These are phyloP conservation scores for Hordeum marinum DNA, from an alignment of 176 grass and related monocot species.

Conservation along the genomic window DNA sequence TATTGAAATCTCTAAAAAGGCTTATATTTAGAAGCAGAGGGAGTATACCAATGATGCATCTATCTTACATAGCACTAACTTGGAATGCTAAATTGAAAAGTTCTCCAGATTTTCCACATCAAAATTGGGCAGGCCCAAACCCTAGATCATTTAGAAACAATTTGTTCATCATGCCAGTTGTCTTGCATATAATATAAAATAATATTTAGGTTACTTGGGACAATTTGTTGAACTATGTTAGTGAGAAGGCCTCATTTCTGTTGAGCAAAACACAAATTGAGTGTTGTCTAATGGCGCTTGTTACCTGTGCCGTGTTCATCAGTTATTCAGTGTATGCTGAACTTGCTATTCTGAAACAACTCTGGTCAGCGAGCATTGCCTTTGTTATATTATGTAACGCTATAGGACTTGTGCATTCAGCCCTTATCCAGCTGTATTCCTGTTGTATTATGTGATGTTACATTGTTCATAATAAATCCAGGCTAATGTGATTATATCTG, in stretches of 20 bases:
- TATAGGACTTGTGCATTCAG: not conserved
- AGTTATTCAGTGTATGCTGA: not conserved
- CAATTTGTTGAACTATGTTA: not conserved
- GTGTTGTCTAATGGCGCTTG: not conserved
- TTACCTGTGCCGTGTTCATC: not conserved
- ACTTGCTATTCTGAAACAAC: not conserved
- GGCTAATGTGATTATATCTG: constrained; percentile 8
- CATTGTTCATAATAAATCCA: not conserved
- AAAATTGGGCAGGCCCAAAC: not conserved
- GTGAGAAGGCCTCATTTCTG: not conserved
- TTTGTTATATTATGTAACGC: not conserved
- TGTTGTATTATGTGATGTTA: constrained; percentile 8
- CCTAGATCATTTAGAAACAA: not conserved
- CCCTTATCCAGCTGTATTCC: not conserved
- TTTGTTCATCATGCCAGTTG: not conserved
- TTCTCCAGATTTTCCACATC: not conserved
- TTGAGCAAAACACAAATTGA: not conserved
- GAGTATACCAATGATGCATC: not conserved
- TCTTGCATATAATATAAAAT: not conserved
- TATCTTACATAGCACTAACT: not conserved
- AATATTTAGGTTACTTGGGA: not conserved
- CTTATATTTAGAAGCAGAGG: too few relatives aligned
- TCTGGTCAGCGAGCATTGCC: not conserved
- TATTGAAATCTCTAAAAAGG: too few relatives aligned
- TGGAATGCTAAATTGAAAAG: not conserved